Base-by-base conservation (phyloP, 179 eudicot species). In the Beta corolliflora region DNA sequence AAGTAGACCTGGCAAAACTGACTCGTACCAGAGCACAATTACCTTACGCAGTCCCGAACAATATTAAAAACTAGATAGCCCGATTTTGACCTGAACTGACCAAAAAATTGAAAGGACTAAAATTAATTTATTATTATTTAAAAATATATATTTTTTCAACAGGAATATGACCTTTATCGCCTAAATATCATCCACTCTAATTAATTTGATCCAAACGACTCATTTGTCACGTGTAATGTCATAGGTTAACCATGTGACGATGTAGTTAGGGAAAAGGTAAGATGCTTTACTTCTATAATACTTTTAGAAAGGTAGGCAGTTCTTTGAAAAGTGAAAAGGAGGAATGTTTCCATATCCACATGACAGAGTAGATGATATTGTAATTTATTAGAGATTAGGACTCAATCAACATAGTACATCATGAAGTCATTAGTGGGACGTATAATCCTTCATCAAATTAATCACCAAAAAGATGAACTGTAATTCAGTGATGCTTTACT, bases 251-350 rank as follows among this genome's bases (percentile, higher is more conserved):
- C 65, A 31, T 29, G 64, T 54, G 25, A 56, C 25, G 54, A 15
- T 73, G 77, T 75, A 56, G 65, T 9, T 48, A 16, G 55, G 73
- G 9, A 55, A 75, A 75, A 74, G 68, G 31, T 54, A 48, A 13
- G 12, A 45, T 66, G 67, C 44, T 67, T 55, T 73, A 36, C 41
- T 1, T 36, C 41, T 36, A 36, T 36, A 52, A 52, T 29, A 53
- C 44, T 23, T 36, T 74, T 12, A 18, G 48, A 53, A 65, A 53
- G 52, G 76, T 56, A 54, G 31, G 7, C 12, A 65, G 64, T 50
- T 80, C 78, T 53, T 65, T 63, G 45, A 23, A 80, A 80, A 74
- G 75, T 54, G 81, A 50, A 78, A 69, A 53, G 46, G 23, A 19
- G 29, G 53, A 29, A 18, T 45, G 10, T 10, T 56, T 12, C 44